These are phyloP conservation scores for Penicillium canescens DNA, from an alignment of 495 filamentous ascomycete species.

Conservation along the genomic window DNA sequence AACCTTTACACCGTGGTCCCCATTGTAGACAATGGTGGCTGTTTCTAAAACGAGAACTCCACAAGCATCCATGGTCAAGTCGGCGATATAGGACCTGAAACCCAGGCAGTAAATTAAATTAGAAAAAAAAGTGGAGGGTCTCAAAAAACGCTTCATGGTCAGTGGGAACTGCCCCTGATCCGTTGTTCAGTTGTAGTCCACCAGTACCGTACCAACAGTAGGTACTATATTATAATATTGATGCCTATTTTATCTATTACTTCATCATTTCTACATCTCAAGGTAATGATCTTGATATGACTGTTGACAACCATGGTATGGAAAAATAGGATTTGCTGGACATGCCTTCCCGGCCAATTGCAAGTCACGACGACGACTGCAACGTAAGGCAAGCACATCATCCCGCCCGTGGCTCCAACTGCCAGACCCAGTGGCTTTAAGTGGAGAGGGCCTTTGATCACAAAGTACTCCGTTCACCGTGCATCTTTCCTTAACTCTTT, in stretches of 20 bases:
- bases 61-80: background rate
- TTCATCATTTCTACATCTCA: too few species aligned
- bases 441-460: constrained; percentile 18
- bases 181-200: background rate
- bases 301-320: background rate
- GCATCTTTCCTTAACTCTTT: background rate
- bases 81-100: constrained; percentile 5
- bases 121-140: constrained; percentile 4
- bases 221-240: too few species aligned
- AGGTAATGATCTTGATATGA: too few species aligned
- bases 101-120: constrained; percentile 7
- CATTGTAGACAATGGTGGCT: background rate
- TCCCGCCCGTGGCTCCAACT: constrained; percentile 34
- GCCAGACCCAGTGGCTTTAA: constrained; percentile 31
- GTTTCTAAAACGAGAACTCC: constrained; percentile 2
- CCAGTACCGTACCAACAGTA: too few species aligned
- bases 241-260: too few species aligned
- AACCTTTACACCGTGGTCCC: background rate
- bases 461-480: background rate
- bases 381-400: constrained; percentile 32
- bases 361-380: background rate
- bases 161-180: constrained; percentile 5
- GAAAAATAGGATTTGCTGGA: too few species aligned
- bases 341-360: constrained; percentile 17
- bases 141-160: background rate